Percentiles rank a stretch among this genome's conserved stretches.
These are phyloP conservation scores for Oxyria digyna DNA, from an alignment of 148 eudicot genomes.

Conservation along the genomic window DNA sequence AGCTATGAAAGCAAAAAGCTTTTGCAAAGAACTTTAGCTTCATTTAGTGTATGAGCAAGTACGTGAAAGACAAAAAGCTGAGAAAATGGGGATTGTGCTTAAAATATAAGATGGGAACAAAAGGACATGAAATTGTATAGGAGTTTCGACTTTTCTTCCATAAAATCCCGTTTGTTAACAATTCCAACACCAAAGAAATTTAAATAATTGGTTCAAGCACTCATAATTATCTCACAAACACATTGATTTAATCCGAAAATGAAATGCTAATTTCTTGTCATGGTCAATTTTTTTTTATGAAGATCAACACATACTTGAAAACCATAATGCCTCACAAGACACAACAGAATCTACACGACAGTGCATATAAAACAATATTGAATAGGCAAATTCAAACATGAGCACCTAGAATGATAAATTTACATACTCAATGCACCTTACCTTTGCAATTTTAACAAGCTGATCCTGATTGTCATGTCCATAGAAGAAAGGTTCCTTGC, in stretches of 20 bases:
- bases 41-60: neutral
- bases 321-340: neutral
- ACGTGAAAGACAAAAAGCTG: neutral
- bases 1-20: neutral
- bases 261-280: neutral
- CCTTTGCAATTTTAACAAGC: conserved; percentile 84
- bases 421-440: conserved; percentile 11
- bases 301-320: neutral
- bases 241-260: neutral
- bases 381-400: neutral
- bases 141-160: neutral
- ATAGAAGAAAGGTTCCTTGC: conserved; percentile 83
- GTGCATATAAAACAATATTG: neutral
- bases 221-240: neutral
- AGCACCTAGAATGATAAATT: neutral
- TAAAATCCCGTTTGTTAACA: neutral
- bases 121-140: neutral
- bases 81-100: neutral
- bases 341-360: neutral
- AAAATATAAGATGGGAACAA: neutral
- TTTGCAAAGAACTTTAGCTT: neutral
- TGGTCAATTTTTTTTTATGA: neutral
- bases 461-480: conserved; percentile 89
- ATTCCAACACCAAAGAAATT: neutral
- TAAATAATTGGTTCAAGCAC: neutral